These are phyloP conservation scores for Coemansia sp. DNA, from an alignment of 192 early-diverging fungal species.

Conservation along the genomic window DNA sequence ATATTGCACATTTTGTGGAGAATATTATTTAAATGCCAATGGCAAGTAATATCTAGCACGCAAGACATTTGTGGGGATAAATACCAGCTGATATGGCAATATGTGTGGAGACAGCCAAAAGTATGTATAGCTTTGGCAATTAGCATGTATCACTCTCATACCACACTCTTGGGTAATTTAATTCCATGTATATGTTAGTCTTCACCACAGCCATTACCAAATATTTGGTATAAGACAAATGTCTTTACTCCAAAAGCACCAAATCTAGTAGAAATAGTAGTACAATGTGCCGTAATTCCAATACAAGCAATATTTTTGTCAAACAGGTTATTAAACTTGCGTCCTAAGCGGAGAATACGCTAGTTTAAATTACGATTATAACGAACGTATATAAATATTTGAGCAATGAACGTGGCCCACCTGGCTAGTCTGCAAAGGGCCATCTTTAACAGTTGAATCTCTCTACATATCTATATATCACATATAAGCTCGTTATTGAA, in stretches of 20 bases:
- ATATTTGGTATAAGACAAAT: not conserved
- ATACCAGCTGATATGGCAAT: too few relatives aligned
- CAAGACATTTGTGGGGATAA: not conserved
- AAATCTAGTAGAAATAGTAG: not conserved
- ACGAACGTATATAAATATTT: not conserved
- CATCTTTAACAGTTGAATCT: not conserved
- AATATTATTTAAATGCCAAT: not conserved
- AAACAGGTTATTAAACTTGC: not conserved
- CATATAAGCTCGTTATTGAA: too few relatives aligned
- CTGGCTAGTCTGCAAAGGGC: not conserved
- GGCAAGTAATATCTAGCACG: not conserved
- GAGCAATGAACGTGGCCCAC: not conserved
- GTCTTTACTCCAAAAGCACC: not conserved
- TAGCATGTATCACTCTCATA: not conserved
- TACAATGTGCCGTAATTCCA: not conserved
- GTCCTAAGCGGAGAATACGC: not conserved
- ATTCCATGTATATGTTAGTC: not conserved
- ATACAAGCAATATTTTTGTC: not conserved
- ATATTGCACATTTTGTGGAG: not conserved
- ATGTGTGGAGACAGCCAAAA: not conserved
- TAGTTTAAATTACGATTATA: not conserved
- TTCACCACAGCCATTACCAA: not conserved
- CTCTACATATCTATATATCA: not conserved
- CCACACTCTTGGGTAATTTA: not conserved
- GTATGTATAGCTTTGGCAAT: not conserved